Evolutionary conservation across 192 early-diverging fungal species (phyloP).

Genomic region (Linnemannia schmuckeri): DNA sequence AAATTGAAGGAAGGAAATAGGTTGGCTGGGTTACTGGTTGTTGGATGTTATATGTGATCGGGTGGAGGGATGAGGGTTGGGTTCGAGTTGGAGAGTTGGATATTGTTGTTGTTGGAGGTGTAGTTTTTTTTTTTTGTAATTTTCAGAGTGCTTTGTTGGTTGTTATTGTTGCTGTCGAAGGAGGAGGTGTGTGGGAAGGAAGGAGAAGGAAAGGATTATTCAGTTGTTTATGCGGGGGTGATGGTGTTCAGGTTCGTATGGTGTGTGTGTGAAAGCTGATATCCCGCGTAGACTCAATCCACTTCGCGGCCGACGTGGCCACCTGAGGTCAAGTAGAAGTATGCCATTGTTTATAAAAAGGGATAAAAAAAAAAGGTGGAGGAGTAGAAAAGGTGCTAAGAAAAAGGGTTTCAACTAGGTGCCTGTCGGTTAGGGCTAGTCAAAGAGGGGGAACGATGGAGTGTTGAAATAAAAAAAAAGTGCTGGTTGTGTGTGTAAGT

Average conservation of each 20-base stretch:
- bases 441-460: not conserved
- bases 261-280: slow-evolving; percentile 11
- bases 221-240: slow-evolving; percentile 2
- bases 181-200: not conserved
- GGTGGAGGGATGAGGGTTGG: not conserved
- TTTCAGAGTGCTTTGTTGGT: slow-evolving; percentile 3
- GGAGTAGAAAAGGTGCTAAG: not conserved
- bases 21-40: not conserved
- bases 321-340: slow-evolving; percentile 55
- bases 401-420: slow-evolving; percentile 40
- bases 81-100: too few species aligned
- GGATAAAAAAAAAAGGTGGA: slow-evolving; percentile 13
- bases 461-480: slow-evolving; percentile 9
- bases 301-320: slow-evolving; percentile 59
- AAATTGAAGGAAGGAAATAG: not conserved
- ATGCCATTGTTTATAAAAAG: slow-evolving; percentile 47
- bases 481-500: not conserved
- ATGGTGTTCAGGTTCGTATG: slow-evolving; percentile 20
- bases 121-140: not conserved
- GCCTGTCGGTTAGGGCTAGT: slow-evolving; percentile 57
- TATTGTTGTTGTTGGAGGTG: too few species aligned
- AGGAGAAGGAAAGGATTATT: not conserved
- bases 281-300: slow-evolving; percentile 44
- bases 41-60: not conserved
- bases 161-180: not conserved